Base-by-base conservation (phyloP, 192 early-diverging fungal genomes). In the Dimargaris xerosporica region DNA sequence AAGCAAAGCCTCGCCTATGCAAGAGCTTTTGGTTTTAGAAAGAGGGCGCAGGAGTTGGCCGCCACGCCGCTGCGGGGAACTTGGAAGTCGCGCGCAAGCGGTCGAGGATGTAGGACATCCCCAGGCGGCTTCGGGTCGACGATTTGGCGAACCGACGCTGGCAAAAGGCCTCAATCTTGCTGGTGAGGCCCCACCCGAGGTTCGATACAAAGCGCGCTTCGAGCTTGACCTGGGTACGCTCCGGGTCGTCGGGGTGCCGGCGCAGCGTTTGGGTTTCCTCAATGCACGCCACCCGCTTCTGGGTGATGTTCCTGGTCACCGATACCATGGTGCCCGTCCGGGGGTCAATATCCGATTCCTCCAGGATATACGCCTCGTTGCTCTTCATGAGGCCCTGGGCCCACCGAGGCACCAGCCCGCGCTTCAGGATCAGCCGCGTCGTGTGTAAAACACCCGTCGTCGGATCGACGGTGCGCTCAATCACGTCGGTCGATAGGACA, bases 401-500 rank as follows among this genome's bases (percentile, higher is more conserved):
- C 96, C 96, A 99, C 55, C 84, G 83, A 13, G 96, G 96, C 6
- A 92, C 69, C 46, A 80, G 79, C 34, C 89, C 88, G 54, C 85
- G 82, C 71, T 99, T 99, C 71, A 91, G 77, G 30, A 96, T 84
- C 31, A 99, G 69, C 61, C 96, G 79, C 10, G 90, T 92, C 10
- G 91, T 93, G 63, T 80, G 81, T 66, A 99, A 71, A 54, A 86
- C 73, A 26, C 92, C 91, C 0, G 86, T 86, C 5, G 75, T 73
- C 15, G 82, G 74, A 65, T 94, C 90, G 5, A 96, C 79, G 45
- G 75, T 73, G 30, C 94, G 80, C 61, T 91, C 91, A 17, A 99
- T 78, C n/a, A 95, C 92, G 75, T 99, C 96, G 23, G 85, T 80
- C 5, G 91, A 74, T 50, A 96, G 72, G 19, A 99, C 96, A 74